Percentiles rank a stretch among this genome's conserved stretches.
Evolutionary conservation across 257 asterid species (phyloP).

Genomic region (Solanum stenotomum): DNA sequence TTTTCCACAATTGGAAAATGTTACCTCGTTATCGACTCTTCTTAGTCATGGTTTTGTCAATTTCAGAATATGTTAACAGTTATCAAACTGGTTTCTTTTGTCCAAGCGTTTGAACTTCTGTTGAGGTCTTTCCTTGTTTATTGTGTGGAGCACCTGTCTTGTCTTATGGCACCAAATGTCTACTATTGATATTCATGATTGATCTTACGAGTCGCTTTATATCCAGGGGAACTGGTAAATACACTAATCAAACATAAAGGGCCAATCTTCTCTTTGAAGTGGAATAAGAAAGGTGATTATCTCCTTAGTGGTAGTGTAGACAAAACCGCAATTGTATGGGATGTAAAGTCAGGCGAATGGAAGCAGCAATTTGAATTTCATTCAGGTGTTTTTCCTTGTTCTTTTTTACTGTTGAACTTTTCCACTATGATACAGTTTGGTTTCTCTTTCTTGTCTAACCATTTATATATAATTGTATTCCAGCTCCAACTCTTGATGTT

Average conservation of each 20-base stretch:
- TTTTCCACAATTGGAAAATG: neutral
- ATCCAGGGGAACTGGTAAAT: conserved; percentile 75
- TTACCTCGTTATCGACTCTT: neutral
- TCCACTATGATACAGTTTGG: neutral
- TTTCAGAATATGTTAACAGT: neutral
- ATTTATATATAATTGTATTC: neutral
- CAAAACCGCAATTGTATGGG: conserved; percentile 98
- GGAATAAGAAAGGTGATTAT: conserved; percentile 97
- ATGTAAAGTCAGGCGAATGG: conserved; percentile 89
- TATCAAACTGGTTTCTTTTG: neutral
- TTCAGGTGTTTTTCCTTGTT: conserved; percentile 42
- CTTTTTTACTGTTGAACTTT: neutral
- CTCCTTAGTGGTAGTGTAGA: conserved; percentile 97
- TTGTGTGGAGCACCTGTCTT: neutral
- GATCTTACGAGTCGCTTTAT: conserved; percentile 9
- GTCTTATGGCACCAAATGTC: neutral
- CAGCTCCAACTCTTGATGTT: conserved; percentile 96
- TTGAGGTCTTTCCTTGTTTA: neutral
- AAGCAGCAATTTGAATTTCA: conserved; percentile 93
- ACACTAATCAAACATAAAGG: conserved; percentile 90
- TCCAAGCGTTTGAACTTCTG: neutral
- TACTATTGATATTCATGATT: neutral
- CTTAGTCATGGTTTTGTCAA: neutral
- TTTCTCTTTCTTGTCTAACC: neutral
- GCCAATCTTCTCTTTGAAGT: conserved; percentile 91